A percentile compares a stretch with the other conserved stretches of the same genome.
Evolutionary conservation across 2,329 filamentous ascomycete genomes (phyloP).

Genomic region (Pseudovirgaria hyperparasitica): DNA sequence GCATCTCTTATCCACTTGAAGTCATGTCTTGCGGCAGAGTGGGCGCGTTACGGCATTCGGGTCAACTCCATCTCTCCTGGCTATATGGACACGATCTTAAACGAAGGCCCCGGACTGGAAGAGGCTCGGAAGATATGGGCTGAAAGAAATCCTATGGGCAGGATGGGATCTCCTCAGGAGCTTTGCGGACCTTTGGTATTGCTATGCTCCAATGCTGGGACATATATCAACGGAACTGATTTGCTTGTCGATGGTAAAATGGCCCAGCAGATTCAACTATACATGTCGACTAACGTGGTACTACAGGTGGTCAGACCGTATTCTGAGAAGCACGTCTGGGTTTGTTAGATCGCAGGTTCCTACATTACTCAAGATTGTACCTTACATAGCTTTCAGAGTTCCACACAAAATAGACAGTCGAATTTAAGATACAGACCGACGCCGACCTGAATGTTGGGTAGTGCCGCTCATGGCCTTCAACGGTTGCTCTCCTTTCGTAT

Average conservation of each 20-base stretch:
- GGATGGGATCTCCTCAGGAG: constrained; percentile 53
- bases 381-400: no score
- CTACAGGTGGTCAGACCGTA: no score
- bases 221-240: constrained; percentile 57
- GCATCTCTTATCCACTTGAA: constrained; percentile 52
- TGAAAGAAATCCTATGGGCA: constrained; percentile 46
- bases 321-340: no score
- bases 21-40: constrained; percentile 57
- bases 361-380: no score
- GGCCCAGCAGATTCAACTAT: no score
- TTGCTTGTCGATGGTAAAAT: constrained; percentile 49
- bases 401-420: no score
- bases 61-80: constrained; percentile 61
- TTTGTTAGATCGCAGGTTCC: no score
- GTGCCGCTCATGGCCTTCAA: no score
- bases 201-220: constrained; percentile 47
- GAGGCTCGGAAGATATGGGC: constrained; percentile 44
- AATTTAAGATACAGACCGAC: no score
- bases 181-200: constrained; percentile 50
- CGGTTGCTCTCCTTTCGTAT: no score
- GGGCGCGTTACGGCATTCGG: constrained; percentile 56
- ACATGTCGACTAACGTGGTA: no score
- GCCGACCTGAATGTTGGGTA: no score
- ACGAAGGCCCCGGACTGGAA: constrained; percentile 48
- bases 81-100: constrained; percentile 67